phyloP scores from a whole-genome alignment of 768 basidiomycete genomes.

The Cystofilobasidium macerans region DNA sequence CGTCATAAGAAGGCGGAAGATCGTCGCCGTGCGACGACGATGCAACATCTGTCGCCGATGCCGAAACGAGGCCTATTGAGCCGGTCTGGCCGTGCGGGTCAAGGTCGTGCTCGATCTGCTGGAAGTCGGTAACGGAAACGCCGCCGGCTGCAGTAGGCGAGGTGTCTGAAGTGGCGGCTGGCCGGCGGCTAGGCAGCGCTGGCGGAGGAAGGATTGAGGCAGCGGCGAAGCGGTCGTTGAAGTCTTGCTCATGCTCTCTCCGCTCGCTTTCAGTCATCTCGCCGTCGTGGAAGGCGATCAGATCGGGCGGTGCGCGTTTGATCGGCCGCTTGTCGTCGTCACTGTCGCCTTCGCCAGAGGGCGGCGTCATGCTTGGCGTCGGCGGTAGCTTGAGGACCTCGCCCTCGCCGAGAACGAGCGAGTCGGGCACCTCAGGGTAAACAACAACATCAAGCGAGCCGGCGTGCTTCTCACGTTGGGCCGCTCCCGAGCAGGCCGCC shows the following conservation, averaged over 20 bases:
- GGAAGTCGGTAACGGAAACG: neutral
- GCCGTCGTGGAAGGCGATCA: neutral
- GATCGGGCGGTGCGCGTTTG: neutral
- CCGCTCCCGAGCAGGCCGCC: constrained; percentile 30
- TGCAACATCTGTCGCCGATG: neutral
- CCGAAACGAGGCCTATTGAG: neutral
- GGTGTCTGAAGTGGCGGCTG: neutral
- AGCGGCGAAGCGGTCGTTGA: neutral
- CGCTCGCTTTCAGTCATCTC: neutral
- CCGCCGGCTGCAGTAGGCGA: neutral
- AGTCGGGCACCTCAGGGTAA: constrained; percentile 8
- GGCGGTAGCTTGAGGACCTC: constrained; percentile 34
- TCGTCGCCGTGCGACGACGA: neutral
- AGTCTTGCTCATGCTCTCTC: neutral
- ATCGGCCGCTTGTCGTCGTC: constrained; percentile 12
- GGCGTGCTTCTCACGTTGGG: constrained; percentile 28
- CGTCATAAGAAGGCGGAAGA: neutral
- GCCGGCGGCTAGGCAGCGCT: neutral
- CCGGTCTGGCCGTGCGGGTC: neutral
- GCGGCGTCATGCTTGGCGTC: constrained; percentile 30
- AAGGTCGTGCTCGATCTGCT: neutral
- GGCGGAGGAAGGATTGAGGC: neutral
- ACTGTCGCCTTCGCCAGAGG: constrained; percentile 7
- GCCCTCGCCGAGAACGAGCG: constrained; percentile 27
- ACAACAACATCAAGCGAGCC: constrained; percentile 15